These are phyloP conservation scores for Cryphonectria japonica DNA, from an alignment of 2,329 filamentous ascomycete species.

Conservation along the genomic window DNA sequence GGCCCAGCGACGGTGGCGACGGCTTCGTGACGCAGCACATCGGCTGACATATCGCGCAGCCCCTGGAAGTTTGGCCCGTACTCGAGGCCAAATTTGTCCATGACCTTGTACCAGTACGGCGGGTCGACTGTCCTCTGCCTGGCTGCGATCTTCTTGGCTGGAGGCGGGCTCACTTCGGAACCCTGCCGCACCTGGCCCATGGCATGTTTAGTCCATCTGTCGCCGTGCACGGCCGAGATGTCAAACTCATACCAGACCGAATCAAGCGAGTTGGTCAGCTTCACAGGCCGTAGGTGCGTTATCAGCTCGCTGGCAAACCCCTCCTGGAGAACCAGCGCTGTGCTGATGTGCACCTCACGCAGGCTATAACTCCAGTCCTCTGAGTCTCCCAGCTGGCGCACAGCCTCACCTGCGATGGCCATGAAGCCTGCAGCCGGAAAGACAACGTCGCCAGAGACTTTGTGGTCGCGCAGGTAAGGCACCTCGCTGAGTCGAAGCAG, in stretches of 20 bases:
- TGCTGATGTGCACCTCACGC: constrained; percentile 32
- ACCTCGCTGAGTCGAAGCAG: constrained; percentile 29
- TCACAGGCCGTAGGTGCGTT: constrained; percentile 32
- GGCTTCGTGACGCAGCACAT: neutral
- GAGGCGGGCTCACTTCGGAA: neutral
- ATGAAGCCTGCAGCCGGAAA: constrained; percentile 26
- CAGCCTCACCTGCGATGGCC: constrained; percentile 31
- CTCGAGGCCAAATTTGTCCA: neutral
- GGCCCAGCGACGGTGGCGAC: neutral
- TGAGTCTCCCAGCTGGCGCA: constrained; percentile 28
- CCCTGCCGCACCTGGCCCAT: constrained; percentile 31
- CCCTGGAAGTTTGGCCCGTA: constrained; percentile 1
- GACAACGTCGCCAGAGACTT: constrained; percentile 32
- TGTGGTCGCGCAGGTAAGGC: constrained; percentile 41
- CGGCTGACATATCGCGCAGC: neutral
- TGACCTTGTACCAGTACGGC: neutral
- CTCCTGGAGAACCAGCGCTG: constrained; percentile 33
- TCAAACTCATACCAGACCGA: constrained; percentile 37
- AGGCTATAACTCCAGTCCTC: constrained; percentile 19
- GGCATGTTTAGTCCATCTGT: constrained; percentile 37
- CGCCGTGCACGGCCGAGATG: constrained; percentile 35
- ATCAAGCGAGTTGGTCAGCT: constrained; percentile 33
- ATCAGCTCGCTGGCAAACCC: constrained; percentile 34
- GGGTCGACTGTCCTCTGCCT: neutral
- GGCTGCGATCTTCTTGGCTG: neutral